phyloP scores from a whole-genome alignment of 352 stramenopile genomes.

The Phytopythium sindhum region DNA sequence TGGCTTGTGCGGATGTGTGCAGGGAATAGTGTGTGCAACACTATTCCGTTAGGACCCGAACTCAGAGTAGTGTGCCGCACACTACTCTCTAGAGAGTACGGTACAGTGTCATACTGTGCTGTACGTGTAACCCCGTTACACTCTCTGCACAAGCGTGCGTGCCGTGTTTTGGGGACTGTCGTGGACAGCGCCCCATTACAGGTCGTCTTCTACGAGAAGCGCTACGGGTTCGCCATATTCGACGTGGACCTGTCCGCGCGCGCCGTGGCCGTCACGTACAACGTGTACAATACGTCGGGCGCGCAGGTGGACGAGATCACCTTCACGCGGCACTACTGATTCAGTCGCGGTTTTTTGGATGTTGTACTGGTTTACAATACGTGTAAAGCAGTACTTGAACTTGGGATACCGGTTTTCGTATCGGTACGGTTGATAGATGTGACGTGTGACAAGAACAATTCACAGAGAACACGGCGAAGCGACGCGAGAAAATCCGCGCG shows the following conservation, averaged over 20 bases:
- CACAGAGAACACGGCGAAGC: neutral
- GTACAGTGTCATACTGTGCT: too few species aligned
- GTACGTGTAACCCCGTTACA: too few species aligned
- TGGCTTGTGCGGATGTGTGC: too few species aligned
- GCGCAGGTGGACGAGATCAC: constrained; percentile 21
- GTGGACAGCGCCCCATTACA: too few species aligned
- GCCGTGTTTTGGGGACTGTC: too few species aligned
- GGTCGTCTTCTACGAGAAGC: constrained; percentile 28
- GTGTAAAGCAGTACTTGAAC: constrained; percentile 1
- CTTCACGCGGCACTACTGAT: constrained; percentile 25
- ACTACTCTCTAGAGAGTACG: too few species aligned
- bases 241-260: constrained; percentile 21
- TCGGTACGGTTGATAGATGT: neutral
- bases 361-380: neutral
- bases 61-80: too few species aligned
- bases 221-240: constrained; percentile 34
- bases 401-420: neutral
- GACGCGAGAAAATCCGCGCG: neutral
- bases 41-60: too few species aligned
- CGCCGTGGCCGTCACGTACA: constrained; percentile 31
- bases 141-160: too few species aligned
- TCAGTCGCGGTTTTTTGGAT: neutral
- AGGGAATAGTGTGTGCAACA: too few species aligned
- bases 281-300: constrained; percentile 32
- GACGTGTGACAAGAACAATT: neutral